Evolutionary conservation across 768 basidiomycete species (phyloP).

Genomic region (Boletus vinaceobasis): DNA sequence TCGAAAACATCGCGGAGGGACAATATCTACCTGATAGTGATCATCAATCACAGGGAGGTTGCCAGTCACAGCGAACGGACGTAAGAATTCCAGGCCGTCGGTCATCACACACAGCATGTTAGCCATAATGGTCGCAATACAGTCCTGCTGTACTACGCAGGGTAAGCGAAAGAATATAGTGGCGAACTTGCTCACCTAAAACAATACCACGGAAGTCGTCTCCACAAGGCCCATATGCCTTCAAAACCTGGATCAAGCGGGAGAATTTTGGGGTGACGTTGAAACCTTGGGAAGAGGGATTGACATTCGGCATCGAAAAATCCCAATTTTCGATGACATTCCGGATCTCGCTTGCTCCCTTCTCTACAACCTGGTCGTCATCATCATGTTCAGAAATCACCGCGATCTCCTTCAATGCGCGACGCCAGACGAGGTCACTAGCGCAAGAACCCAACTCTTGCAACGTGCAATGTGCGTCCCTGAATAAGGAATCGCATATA

Average conservation of each 20-base stretch:
- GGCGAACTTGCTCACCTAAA: slow-evolving; percentile 46
- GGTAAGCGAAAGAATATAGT: slow-evolving; percentile 33
- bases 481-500: slow-evolving; percentile 42
- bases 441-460: slow-evolving; percentile 65
- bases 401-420: slow-evolving; percentile 39
- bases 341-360: slow-evolving; percentile 25
- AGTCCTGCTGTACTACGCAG: slow-evolving; percentile 47
- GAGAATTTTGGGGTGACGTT: slow-evolving; percentile 71
- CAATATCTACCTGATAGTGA: slow-evolving; percentile 32
- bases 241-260: slow-evolving; percentile 56
- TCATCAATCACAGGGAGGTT: slow-evolving; percentile 32
- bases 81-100: slow-evolving; percentile 51
- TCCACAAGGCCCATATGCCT: slow-evolving; percentile 49
- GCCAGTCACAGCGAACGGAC: slow-evolving; percentile 48
- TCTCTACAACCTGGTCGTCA: slow-evolving; percentile 30
- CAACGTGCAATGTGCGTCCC: slow-evolving; percentile 43
- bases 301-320: slow-evolving; percentile 61
- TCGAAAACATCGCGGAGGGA: not conserved
- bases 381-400: slow-evolving; percentile 34
- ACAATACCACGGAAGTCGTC: slow-evolving; percentile 65
- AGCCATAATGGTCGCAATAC: slow-evolving; percentile 53
- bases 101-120: slow-evolving; percentile 56
- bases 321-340: slow-evolving; percentile 56
- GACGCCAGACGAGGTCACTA: slow-evolving; percentile 67
- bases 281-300: slow-evolving; percentile 52